These are phyloP conservation scores for Lecanosticta acicola DNA, from an alignment of 2,329 filamentous ascomycete genomes.

Conservation along the genomic window DNA sequence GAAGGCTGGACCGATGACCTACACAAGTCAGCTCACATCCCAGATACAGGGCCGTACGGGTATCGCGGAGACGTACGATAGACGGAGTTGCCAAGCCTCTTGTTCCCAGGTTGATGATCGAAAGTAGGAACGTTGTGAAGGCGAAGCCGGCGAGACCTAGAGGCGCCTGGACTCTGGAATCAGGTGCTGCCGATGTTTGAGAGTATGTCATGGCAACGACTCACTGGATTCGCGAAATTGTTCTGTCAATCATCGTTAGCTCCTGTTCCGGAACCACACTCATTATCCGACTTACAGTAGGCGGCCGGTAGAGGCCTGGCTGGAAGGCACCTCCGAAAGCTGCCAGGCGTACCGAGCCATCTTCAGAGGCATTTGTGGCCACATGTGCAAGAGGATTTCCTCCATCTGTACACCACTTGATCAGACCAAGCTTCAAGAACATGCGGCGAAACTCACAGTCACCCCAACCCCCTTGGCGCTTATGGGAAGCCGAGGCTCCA, in stretches of 20 bases:
- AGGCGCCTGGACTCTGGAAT: too few relatives aligned
- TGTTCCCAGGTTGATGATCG: conserved; percentile 5
- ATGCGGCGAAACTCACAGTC: background rate
- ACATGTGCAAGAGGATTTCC: conserved; percentile 7
- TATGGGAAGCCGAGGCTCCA: too few relatives aligned
- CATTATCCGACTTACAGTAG: background rate
- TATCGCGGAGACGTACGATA: background rate
- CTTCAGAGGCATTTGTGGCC: conserved; percentile 1
- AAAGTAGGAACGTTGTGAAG: conserved; percentile 6
- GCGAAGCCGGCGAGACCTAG: conserved; percentile 6
- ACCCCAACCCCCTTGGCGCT: background rate
- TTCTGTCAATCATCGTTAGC: background rate
- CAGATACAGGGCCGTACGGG: too few relatives aligned
- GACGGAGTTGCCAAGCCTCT: conserved; percentile 2
- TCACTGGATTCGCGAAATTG: background rate
- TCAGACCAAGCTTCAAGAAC: background rate
- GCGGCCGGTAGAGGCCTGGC: conserved; percentile 6
- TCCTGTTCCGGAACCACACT: background rate
- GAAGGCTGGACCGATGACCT: conserved; percentile 5
- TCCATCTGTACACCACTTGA: conserved; percentile 1
- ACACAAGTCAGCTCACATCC: background rate
- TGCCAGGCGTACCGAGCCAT: background rate
- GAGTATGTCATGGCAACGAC: too few relatives aligned
- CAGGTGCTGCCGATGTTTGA: too few relatives aligned
- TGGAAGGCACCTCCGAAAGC: conserved; percentile 8